Conservation (phyloP, 2,329 filamentous ascomycete genomes). For the Cercospora sp. region DNA sequence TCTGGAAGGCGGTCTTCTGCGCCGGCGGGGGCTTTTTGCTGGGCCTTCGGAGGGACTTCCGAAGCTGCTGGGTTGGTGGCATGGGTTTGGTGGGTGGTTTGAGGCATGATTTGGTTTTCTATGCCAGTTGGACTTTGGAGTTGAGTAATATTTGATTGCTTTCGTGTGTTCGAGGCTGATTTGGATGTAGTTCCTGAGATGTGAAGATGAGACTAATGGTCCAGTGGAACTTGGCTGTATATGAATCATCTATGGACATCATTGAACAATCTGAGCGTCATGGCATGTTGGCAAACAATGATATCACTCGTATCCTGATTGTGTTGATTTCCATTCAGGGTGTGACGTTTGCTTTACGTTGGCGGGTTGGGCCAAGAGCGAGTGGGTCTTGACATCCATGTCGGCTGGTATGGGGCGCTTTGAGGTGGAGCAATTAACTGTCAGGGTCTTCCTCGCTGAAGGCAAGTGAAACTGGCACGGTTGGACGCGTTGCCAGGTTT, state of each 20-base stretch:
- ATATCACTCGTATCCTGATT: not conserved
- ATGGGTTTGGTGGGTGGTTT: conserved; percentile 15
- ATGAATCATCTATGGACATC: not conserved
- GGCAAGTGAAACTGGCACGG: not conserved
- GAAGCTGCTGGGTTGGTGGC: conserved; percentile 12
- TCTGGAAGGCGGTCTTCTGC: conserved; percentile 15
- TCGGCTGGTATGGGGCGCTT: not conserved
- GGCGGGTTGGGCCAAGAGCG: not conserved
- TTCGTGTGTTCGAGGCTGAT: not conserved
- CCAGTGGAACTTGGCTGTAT: not conserved
- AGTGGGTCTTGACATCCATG: conserved; percentile 38
- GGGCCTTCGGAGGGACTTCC: conserved; percentile 13
- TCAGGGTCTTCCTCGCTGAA: not conserved
- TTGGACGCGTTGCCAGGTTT: not conserved
- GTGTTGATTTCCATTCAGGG: not conserved
- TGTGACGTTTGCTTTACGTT: conserved; percentile 1
- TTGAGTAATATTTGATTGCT: not conserved
- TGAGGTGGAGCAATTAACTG: not conserved
- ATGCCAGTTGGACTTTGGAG: not conserved
- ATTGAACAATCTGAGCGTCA: not conserved
- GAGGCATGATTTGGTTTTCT: conserved; percentile 5
- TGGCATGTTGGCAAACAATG: conserved; percentile 2
- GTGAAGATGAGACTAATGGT: not conserved
- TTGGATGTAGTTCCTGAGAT: not conserved
- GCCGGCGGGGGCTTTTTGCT: conserved; percentile 11